Evolutionary conservation across 345 rosid species (phyloP).

Genomic region (Eucalyptus pauciflora): DNA sequence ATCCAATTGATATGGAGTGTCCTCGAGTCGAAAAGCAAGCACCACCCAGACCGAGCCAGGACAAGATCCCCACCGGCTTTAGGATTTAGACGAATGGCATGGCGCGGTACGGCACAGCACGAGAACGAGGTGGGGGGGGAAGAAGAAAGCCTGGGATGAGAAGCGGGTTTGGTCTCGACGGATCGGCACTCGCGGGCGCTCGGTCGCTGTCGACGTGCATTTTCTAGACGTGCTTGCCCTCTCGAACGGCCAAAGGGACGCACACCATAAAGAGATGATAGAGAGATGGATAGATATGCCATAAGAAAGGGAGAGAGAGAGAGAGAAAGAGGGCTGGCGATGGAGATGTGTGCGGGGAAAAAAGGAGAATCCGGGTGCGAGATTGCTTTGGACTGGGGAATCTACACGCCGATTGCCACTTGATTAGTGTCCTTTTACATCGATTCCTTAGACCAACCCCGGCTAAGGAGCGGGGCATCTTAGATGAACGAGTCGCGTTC

Average conservation of each 20-base stretch:
- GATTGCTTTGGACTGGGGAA: neutral
- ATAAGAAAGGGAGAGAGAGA: neutral
- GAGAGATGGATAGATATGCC: neutral
- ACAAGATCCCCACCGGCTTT: neutral
- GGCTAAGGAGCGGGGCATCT: neutral
- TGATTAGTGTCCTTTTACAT: neutral
- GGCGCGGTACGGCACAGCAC: neutral
- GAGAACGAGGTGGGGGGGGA: neutral
- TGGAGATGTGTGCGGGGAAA: neutral
- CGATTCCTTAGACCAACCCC: neutral
- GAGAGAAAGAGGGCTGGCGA: neutral
- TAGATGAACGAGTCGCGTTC: neutral
- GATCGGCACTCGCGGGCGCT: neutral
- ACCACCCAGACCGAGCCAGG: neutral
- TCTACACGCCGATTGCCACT: neutral
- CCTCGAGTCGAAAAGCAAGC: neutral
- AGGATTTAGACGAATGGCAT: neutral
- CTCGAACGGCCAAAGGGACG: neutral
- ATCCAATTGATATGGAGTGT: neutral
- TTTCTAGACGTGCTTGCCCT: neutral
- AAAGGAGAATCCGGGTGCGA: neutral
- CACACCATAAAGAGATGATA: neutral
- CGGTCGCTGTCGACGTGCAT: neutral
- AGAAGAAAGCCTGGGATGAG: neutral
- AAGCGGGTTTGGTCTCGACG: neutral